Conservation (phyloP, 2,329 filamentous ascomycete genomes). For the Aspergillus spinulosporus region DNA sequence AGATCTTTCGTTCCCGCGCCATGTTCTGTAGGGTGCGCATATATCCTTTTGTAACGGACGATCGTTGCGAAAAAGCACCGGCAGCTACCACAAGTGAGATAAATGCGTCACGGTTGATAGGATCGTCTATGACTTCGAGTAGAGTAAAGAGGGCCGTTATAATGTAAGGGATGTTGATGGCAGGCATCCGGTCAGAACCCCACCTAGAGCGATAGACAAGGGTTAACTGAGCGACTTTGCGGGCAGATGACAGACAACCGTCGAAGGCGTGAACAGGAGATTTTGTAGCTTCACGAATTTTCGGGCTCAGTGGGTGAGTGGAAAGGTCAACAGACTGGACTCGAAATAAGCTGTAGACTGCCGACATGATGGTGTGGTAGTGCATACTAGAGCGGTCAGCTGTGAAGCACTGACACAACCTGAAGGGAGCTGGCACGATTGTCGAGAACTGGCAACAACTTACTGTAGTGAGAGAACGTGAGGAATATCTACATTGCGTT, state of each 20-base stretch:
- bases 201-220: constrained; percentile 30
- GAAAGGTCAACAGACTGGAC: background rate
- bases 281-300: constrained; percentile 6
- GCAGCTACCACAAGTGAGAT: constrained; percentile 27
- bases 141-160: constrained; percentile 31
- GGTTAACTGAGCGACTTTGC: constrained; percentile 28
- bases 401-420: background rate
- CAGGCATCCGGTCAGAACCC: constrained; percentile 35
- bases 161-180: constrained; percentile 33
- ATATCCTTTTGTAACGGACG: constrained; percentile 16
- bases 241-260: constrained; percentile 28
- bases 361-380: constrained; percentile 39
- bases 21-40: constrained; percentile 23
- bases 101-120: constrained; percentile 27
- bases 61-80: constrained; percentile 27
- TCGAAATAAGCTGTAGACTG: constrained; percentile 30
- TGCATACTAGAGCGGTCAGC: constrained; percentile 33
- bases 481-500: constrained; percentile 17
- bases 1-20: constrained; percentile 20
- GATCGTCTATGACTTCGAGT: constrained; percentile 26
- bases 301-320: background rate
- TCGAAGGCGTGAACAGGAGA: constrained; percentile 17
- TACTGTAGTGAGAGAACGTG: constrained; percentile 29
- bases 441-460: constrained; percentile 1
- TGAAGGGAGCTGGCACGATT: too few species aligned